A percentile compares a stretch with the other conserved stretches of the same genome.
phyloP scores from a whole-genome alignment of 139 green algal genomes.

The Picochlorum sp. region DNA sequence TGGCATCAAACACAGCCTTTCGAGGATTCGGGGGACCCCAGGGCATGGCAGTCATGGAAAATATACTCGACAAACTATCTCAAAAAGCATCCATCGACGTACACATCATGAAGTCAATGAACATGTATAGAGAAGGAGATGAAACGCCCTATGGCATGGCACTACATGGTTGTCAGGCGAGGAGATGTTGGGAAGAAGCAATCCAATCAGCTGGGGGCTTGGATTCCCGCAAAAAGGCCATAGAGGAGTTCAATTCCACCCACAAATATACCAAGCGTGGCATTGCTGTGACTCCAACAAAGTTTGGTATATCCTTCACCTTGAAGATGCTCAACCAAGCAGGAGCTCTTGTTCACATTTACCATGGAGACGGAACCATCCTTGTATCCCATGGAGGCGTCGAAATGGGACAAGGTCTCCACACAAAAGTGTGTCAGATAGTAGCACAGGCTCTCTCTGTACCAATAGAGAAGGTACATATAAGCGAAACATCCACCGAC shows the following conservation, averaged over 20 bases:
- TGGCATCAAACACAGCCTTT: constrained; percentile 89
- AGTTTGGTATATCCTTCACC: constrained; percentile 96
- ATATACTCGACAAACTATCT: constrained; percentile 73
- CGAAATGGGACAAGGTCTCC: constrained; percentile 97
- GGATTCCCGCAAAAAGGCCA: constrained; percentile 16
- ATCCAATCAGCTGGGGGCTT: constrained; percentile 29
- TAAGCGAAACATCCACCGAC: constrained; percentile 90
- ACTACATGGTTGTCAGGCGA: constrained; percentile 42
- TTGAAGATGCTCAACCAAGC: constrained; percentile 57
- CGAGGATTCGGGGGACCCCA: constrained; percentile 90
- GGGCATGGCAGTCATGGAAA: constrained; percentile 75
- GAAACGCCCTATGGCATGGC: constrained; percentile 73
- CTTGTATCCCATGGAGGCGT: constrained; percentile 93
- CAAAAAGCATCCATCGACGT: constrained; percentile 18
- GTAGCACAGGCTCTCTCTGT: constrained; percentile 69
- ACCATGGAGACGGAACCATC: constrained; percentile 80
- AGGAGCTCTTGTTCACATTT: constrained; percentile 90
- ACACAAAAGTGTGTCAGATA: constrained; percentile 94
- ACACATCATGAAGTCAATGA: constrained; percentile 44
- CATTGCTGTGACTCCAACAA: constrained; percentile 79
- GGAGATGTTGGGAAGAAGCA: constrained; percentile 27
- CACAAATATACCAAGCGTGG: constrained; percentile 79
- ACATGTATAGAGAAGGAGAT: constrained; percentile 79
- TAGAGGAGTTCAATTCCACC: constrained; percentile 55
- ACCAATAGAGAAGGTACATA: constrained; percentile 72